Evolutionary conservation across 208 protist genomes (phyloP).

Genomic region (Herpetomonas samuelpessoai): DNA sequence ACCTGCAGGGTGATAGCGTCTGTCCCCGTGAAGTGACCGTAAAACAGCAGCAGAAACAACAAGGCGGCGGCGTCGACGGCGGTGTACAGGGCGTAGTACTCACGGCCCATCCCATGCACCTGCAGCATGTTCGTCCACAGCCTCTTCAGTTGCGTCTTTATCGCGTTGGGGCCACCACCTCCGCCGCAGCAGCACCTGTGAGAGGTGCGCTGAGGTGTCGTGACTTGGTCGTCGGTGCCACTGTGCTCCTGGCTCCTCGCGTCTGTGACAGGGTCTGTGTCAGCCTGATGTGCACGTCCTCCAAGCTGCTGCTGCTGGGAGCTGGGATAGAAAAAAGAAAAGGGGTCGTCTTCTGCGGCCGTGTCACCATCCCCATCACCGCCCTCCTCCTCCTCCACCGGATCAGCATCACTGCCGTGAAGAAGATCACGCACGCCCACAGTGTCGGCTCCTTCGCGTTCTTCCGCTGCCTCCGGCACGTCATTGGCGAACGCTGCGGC

Average conservation of each 20-base stretch:
- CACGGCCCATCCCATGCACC: constrained; percentile 42
- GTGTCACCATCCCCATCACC: background rate
- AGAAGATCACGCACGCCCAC: too few species aligned
- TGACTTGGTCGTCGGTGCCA: background rate
- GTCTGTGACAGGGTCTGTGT: too few species aligned
- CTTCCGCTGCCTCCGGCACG: background rate
- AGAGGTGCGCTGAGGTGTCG: too few species aligned
- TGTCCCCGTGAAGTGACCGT: constrained; percentile 45
- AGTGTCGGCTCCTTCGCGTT: too few species aligned
- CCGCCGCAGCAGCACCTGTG: too few species aligned
- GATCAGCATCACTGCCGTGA: background rate
- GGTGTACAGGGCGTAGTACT: constrained; percentile 69
- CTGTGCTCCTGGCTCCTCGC: background rate
- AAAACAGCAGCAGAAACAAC: constrained; percentile 44
- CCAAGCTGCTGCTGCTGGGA: background rate
- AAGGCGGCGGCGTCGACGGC: constrained; percentile 44
- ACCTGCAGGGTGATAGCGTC: constrained; percentile 43
- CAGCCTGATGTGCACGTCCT: too few species aligned
- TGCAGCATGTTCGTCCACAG: constrained; percentile 35
- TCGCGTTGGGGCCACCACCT: background rate
- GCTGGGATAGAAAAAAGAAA: background rate
- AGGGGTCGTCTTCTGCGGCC: background rate
- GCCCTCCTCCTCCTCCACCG: background rate
- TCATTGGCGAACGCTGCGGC: too few species aligned
- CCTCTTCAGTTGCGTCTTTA: background rate